Percentiles rank a stretch among this genome's conserved stretches.
These are phyloP conservation scores for Saccharomycopsis hybrid DNA, from an alignment of 1,139 yeast genomes.

Conservation along the genomic window DNA sequence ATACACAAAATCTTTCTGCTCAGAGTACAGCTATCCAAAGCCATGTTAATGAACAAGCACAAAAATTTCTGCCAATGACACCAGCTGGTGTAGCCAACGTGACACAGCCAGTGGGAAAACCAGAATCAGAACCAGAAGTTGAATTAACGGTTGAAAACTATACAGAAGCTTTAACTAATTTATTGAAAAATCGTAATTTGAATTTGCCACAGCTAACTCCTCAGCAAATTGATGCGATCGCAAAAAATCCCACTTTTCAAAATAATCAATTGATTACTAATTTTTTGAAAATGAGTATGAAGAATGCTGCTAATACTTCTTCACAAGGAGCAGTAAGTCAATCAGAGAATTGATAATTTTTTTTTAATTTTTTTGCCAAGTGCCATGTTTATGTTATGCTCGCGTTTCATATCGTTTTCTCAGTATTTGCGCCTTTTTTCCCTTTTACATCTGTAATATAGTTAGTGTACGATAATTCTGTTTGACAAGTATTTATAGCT, in stretches of 20 bases:
- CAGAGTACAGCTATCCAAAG: background rate
- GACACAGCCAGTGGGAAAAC: background rate
- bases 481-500: too few species aligned
- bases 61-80: background rate
- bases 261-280: constrained; percentile 20
- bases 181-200: constrained; percentile 15
- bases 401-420: too few species aligned
- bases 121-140: background rate
- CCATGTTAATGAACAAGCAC: background rate
- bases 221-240: constrained; percentile 17
- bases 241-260: constrained; percentile 18
- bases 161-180: constrained; percentile 14
- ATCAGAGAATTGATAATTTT: too few species aligned
- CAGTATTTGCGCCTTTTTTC: too few species aligned
- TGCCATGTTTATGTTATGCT: too few species aligned
- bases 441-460: too few species aligned
- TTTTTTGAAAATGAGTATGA: constrained; percentile 9
- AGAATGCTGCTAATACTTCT: background rate
- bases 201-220: constrained; percentile 19
- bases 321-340: too few species aligned
- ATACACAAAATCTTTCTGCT: background rate
- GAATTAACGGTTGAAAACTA: constrained; percentile 19
- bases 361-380: too few species aligned
- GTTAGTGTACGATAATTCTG: too few species aligned
- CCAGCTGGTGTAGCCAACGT: background rate